Percentiles rank a stretch among this genome's conserved stretches.
Evolutionary conservation across 106 monocot genomes (phyloP).

Genomic region (Phalaenopsis aphrodite): DNA sequence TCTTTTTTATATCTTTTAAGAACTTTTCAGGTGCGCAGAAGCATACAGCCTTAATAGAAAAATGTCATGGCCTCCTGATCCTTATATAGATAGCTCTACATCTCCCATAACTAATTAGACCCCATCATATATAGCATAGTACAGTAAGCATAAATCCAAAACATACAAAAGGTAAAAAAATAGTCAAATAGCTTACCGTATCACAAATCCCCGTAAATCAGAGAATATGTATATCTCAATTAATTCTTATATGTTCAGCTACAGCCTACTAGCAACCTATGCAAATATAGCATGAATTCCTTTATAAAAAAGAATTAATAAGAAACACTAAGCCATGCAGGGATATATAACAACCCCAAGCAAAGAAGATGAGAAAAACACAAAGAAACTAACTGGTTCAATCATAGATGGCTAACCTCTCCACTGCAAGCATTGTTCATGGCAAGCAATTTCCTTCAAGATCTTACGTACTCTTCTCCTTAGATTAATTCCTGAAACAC

Average conservation of each 20-base stretch:
- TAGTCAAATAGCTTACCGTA: background rate
- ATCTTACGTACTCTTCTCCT: background rate
- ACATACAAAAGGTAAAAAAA: slow-evolving; percentile 5
- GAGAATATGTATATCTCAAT: slow-evolving; percentile 2
- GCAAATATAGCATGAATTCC: background rate
- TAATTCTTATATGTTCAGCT: slow-evolving; percentile 4
- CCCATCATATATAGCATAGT: background rate
- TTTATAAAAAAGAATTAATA: background rate
- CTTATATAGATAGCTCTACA: background rate
- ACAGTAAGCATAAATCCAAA: slow-evolving; percentile 6
- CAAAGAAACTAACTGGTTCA: background rate
- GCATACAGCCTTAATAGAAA: background rate
- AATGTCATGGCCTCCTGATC: background rate
- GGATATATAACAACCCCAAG: background rate
- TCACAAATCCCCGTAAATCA: slow-evolving; percentile 7
- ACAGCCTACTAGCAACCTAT: background rate
- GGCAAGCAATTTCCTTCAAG: background rate
- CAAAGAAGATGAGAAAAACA: too few species aligned
- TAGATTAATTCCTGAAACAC: background rate
- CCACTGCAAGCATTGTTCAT: background rate
- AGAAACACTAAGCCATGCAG: background rate
- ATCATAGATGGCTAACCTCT: background rate
- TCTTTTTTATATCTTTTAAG: background rate
- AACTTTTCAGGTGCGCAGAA: slow-evolving; percentile 3
- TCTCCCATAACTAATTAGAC: background rate